phyloP scores from a whole-genome alignment of 805 yeast species.

The Suhomyces faveliae region DNA sequence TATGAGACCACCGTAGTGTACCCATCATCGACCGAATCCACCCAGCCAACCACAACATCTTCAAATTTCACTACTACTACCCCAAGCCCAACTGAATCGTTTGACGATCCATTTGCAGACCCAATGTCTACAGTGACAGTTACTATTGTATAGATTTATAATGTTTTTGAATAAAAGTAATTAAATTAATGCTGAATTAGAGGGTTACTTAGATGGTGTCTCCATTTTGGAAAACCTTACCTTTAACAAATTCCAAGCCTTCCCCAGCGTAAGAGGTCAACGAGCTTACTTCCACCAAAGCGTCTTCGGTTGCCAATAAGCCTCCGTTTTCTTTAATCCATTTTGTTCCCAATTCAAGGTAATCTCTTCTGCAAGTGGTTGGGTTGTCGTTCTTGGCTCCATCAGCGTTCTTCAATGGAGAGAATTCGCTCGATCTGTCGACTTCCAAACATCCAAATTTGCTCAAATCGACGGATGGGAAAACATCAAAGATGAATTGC shows the following conservation, averaged over 20 bases:
- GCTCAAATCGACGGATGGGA: conserved; percentile 66
- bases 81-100: neutral
- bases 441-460: conserved; percentile 93
- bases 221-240: conserved; percentile 38
- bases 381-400: conserved; percentile 85
- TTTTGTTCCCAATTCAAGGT: conserved; percentile 61
- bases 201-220: conserved; percentile 19
- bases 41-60: neutral
- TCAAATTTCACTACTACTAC: no score
- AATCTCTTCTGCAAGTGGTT: conserved; percentile 68
- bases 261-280: conserved; percentile 74
- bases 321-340: conserved; percentile 83
- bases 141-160: neutral
- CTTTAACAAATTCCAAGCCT: conserved; percentile 57
- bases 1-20: neutral
- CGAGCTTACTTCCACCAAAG: conserved; percentile 74
- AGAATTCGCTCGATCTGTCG: conserved; percentile 77
- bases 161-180: neutral
- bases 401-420: conserved; percentile 90
- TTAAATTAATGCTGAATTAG: neutral
- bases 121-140: neutral
- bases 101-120: neutral
- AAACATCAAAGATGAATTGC: conserved; percentile 95
- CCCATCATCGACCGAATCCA: neutral
- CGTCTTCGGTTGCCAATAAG: conserved; percentile 39